Percentiles rank a stretch among this genome's conserved stretches.
Evolutionary conservation across 2,329 filamentous ascomycete genomes (phyloP).

Genomic region (Alternaria panax): DNA sequence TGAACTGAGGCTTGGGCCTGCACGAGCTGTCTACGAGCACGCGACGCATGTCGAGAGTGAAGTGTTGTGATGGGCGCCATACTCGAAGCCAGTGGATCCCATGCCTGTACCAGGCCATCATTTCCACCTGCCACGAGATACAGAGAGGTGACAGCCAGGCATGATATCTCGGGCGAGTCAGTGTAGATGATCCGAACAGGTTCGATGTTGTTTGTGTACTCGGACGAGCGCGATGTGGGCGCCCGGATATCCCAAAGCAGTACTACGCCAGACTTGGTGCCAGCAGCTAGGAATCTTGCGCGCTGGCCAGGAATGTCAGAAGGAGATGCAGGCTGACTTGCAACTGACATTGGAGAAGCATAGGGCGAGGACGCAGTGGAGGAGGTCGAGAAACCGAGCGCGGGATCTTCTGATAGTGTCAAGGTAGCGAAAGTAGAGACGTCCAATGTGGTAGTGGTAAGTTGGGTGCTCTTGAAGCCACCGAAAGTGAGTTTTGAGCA

Average conservation of each 20-base stretch:
- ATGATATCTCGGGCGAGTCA: slow-evolving; percentile 86
- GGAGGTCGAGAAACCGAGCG: slow-evolving; percentile 65
- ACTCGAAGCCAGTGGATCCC: slow-evolving; percentile 91
- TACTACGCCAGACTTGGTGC: slow-evolving; percentile 79
- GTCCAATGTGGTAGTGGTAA: slow-evolving; percentile 77
- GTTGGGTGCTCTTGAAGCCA: slow-evolving; percentile 64
- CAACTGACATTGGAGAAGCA: slow-evolving; percentile 61
- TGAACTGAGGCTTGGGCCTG: slow-evolving; percentile 72
- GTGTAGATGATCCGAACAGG: slow-evolving; percentile 87
- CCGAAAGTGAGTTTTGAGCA: slow-evolving; percentile 68
- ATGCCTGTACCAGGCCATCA: slow-evolving; percentile 93
- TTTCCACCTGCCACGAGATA: slow-evolving; percentile 93
- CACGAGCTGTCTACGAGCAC: slow-evolving; percentile 76
- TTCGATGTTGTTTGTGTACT: slow-evolving; percentile 65
- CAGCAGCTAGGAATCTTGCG: slow-evolving; percentile 79
- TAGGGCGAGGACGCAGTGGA: slow-evolving; percentile 63
- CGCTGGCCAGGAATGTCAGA: slow-evolving; percentile 83
- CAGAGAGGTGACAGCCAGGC: slow-evolving; percentile 80
- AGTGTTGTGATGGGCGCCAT: slow-evolving; percentile 81
- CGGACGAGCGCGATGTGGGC: slow-evolving; percentile 61
- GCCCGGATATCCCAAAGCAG: slow-evolving; percentile 86
- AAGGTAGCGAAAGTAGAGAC: slow-evolving; percentile 74
- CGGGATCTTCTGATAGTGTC: slow-evolving; percentile 79
- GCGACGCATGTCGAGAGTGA: slow-evolving; percentile 82
- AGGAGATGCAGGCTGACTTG: slow-evolving; percentile 52